Conservation (phyloP, 306 rosid species). For the Cercis canadensis region DNA sequence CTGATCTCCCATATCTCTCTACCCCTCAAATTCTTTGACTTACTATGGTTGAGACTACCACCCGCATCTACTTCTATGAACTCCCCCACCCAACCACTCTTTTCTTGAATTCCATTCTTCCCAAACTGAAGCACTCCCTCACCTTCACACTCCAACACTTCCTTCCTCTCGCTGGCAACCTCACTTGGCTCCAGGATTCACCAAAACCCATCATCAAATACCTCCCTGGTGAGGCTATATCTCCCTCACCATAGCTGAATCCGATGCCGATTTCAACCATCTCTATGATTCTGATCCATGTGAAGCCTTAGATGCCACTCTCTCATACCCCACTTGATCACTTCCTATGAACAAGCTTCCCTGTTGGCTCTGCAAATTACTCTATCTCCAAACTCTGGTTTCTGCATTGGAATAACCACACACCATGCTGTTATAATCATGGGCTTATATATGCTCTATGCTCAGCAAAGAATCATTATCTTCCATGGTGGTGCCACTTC, state of each 20-base stretch:
- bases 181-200: conserved; percentile 45
- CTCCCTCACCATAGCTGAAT: conserved; percentile 46
- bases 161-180: conserved; percentile 43
- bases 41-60: conserved; percentile 46
- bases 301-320: too few species aligned
- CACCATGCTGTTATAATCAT: conserved; percentile 54
- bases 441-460: conserved; percentile 38
- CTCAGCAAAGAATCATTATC: too few species aligned
- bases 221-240: conserved; percentile 23
- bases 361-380: conserved; percentile 48
- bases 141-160: conserved; percentile 32
- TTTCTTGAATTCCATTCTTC: conserved; percentile 37
- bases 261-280: conserved; percentile 29
- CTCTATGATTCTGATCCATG: too few species aligned
- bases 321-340: not conserved
- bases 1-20: too few species aligned
- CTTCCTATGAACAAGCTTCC: conserved; percentile 37
- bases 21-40: conserved; percentile 53
- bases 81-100: conserved; percentile 19
- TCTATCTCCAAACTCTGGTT: conserved; percentile 48
- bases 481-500: not conserved
- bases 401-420: conserved; percentile 50
- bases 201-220: conserved; percentile 30
- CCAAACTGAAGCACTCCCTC: conserved; percentile 49
- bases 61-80: conserved; percentile 44